Evolutionary conservation across 2,329 filamentous ascomycete genomes (phyloP), one percentile per base, ranked within the genome.

Genomic region (Pseudocercospora fuligena): DNA sequence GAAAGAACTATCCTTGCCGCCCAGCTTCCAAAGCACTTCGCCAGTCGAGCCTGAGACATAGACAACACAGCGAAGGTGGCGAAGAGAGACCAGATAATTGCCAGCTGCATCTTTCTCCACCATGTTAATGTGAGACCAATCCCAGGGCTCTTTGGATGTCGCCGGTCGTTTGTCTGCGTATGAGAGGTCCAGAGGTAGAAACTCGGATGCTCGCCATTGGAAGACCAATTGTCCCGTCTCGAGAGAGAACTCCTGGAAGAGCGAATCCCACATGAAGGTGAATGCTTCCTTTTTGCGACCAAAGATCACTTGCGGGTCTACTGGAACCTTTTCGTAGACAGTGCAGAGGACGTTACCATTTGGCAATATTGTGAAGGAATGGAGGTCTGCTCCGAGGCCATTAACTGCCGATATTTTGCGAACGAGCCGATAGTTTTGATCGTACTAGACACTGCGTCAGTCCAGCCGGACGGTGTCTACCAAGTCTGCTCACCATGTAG

Each of bases 51-150:
- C 78, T 66, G 57, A 61, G 19, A 69, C 51, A 60, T 81, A 82
- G 33, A 78, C 78, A 11, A 87, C 76, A 19, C 81, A 79, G 70
- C 81, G 81, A 60, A 81, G 79, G 70, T 86, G 81, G 1, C 85
- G 82, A 0, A 82, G 80, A 0, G 85, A 88, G 40, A 88, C 78
- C 11, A 88, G 72, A 66, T 85, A 88, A 70, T 87, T 82, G 8
- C 84, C 84, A 0, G 79, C 71, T 0, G 74, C 70, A 59, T 82
- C 81, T 71, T 86, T 86, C 70, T 86, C 82, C 36, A 87, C 76
- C 51, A 83, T 84, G 75, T 87, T 86, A 75, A 88, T 82, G 73
- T 87, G 85, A 73, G 84, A 85, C 75, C 80, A 86, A 69, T 86
- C 85, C 75, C 80, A 86, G 0, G 82, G 81, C 25, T 82, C 81